Evolutionary conservation across 495 filamentous ascomycete species (phyloP).

Genomic region (Penicillium paradoxum): DNA sequence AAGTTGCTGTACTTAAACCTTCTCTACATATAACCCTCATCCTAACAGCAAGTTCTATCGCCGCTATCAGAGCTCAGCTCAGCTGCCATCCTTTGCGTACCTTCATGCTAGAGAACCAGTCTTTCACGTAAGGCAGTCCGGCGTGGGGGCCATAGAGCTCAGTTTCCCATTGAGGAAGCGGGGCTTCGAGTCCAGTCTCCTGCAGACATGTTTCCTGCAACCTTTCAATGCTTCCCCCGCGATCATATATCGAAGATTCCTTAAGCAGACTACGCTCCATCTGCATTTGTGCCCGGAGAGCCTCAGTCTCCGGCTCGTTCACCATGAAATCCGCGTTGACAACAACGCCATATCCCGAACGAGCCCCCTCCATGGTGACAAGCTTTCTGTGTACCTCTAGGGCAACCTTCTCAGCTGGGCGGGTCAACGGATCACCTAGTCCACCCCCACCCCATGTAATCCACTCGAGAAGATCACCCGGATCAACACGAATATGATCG

Average conservation of each 20-base stretch:
- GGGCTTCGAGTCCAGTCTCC: conserved; percentile 36
- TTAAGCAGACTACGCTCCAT: conserved; percentile 10
- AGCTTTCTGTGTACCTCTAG: conserved; percentile 43
- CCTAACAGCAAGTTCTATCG: too few species aligned
- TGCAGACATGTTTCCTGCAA: conserved; percentile 28
- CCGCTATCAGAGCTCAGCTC: background rate
- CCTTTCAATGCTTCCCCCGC: conserved; percentile 34
- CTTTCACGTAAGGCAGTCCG: conserved; percentile 28
- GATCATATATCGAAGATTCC: conserved; percentile 28
- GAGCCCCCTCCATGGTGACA: conserved; percentile 43
- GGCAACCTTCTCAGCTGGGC: conserved; percentile 41
- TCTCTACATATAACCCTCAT: background rate
- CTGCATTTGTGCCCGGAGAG: conserved; percentile 26
- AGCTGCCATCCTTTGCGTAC: conserved; percentile 1
- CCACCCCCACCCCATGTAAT: conserved; percentile 50
- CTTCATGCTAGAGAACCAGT: conserved; percentile 29
- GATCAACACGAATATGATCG: conserved; percentile 45
- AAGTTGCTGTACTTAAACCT: background rate
- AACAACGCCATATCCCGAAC: conserved; percentile 39
- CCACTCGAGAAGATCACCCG: conserved; percentile 48
- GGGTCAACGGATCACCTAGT: conserved; percentile 45
- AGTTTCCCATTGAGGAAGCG: conserved; percentile 33
- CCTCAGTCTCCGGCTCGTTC: conserved; percentile 25
- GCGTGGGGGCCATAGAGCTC: conserved; percentile 34
- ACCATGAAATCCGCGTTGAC: conserved; percentile 29